Base-by-base conservation (phyloP, 768 basidiomycete genomes). In the Tulasnella sp. region DNA sequence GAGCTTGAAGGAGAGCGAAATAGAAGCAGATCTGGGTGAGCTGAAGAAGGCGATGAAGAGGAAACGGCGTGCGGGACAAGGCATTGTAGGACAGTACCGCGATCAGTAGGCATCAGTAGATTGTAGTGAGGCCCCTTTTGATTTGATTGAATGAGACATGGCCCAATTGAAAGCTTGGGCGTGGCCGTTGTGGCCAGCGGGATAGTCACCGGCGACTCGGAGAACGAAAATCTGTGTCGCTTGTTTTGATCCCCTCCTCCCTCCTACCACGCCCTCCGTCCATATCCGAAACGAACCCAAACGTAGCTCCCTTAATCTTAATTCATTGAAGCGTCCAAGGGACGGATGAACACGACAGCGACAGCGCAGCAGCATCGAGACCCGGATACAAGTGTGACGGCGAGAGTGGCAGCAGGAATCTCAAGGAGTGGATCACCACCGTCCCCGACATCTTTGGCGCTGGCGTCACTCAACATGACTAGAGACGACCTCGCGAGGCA, bases 11-110 rank as follows among this genome's bases (percentile, higher is more conserved):
- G 87, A 89, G 58, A 68, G 65, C 27, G 89, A 91, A 68, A 74
- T 86, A 42, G 89, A 91, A 61, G 76, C 73, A 51, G 89, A 91
- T 69, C 70, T 91, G 65, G 80, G 80, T 55, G 86, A 88, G 72
- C 88, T 91, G 63, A 77, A 86, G 67, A 73, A 86, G 61, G 86
- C 82, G 19, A 85, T 81, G 53, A 90, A 89, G 70, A 70, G 78
- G 58, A 64, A 64, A 70, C 70, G 84, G 64, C 27, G 58, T 21
- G 47, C 48, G 21, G 45, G 58, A 51, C 50, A 59, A 34, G 24
- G 51, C 10, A 26, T 52, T 34, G 58, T 32, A 3, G 58, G 58
- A 47, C 50, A 56, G 42, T 56, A 56, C 21, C 55, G 55, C 2
- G 55, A 56, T 27, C 44, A 38, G 34, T 38, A 38, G 34, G 15